Evolutionary conservation across 2,329 filamentous ascomycete genomes (phyloP).

Genomic region (Epichloe baconii): DNA sequence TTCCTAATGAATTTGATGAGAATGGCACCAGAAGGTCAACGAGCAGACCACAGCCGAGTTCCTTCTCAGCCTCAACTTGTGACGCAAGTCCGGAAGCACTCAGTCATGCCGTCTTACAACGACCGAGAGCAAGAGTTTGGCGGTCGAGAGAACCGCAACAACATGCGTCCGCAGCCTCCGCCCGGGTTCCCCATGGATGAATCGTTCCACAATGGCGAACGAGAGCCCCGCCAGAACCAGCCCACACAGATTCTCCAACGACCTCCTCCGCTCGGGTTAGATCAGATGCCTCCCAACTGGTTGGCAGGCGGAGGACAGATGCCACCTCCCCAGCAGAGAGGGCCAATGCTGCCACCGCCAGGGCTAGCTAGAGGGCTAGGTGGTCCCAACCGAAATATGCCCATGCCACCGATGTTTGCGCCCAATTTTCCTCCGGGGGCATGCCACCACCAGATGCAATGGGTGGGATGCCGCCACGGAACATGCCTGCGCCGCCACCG

Average conservation of each 20-base stretch:
- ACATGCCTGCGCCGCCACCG: constrained; percentile 42
- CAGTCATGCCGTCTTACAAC: constrained; percentile 31
- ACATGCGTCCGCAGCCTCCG: constrained; percentile 31
- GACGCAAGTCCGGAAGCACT: constrained; percentile 18
- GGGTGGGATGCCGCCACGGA: constrained; percentile 37
- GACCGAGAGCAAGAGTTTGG: constrained; percentile 37
- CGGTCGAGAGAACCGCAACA: constrained; percentile 18
- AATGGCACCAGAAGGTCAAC: constrained; percentile 32
- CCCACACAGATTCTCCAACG: constrained; percentile 54
- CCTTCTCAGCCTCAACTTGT: constrained; percentile 7
- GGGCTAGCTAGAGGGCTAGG: constrained; percentile 30
- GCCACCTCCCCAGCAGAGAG: constrained; percentile 27
- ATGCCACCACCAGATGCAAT: constrained; percentile 36
- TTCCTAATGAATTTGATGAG: constrained; percentile 77
- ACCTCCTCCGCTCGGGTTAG: constrained; percentile 47
- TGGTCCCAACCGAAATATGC: constrained; percentile 26
- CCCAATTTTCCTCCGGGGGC: constrained; percentile 44
- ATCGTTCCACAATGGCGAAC: constrained; percentile 34
- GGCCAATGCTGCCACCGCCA: constrained; percentile 49
- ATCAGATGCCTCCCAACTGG: constrained; percentile 45
- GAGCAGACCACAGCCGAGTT: constrained; percentile 32
- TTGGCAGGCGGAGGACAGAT: constrained; percentile 33
- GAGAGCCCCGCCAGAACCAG: constrained; percentile 35
- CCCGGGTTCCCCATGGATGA: constrained; percentile 41
- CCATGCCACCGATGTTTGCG: constrained; percentile 46